Evolutionary conservation across 306 rosid species (phyloP), one percentile per base, ranked within the genome.

Genomic region (Abrus pulchellus): DNA sequence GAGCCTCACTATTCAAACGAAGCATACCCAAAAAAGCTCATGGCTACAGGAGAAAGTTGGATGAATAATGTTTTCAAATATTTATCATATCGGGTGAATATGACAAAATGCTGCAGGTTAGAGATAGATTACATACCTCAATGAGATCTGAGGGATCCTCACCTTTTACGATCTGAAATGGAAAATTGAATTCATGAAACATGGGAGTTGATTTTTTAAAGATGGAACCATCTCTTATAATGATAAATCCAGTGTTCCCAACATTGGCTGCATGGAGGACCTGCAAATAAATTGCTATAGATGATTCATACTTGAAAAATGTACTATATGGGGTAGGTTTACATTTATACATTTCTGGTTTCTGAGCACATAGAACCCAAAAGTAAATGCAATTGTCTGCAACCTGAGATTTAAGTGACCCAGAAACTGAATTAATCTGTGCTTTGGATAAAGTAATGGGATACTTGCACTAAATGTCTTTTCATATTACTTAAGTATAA

Each of bases 241-340:
- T 72, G 33, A 93, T 79, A 73, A 90, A 90, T 65, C 98, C 91
- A 1, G 94, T 88, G 85, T 91, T 88, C 20, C 97, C 97, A 74
- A 93, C 83, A 77, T 88, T 88, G 79, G 90, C 97, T 78, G 87
- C 94, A 74, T 85, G 93, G 75, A 93, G 84, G 82, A 86, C 78
- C 98, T 93, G 87, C 36, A 74, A 30, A 73, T 59, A 75, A 82
- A 78, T 82, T 48, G 56, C 53, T 75, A 38, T 6, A 61, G 48
- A 79, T 70, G 53, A 77, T n/a, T 60, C 55, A 55, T 69, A 67
- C 56, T 68, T 62, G 14, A 70, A 80, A 68, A 70, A 71, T 52
- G 7, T 30, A 44, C 7, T 12, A 7, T 33, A 69, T 14, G 32
- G 32, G 54, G 53, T 38, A 12, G 74, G 34, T 27, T 59, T 67